Evolutionary conservation across 805 yeast species (phyloP).

Genomic region (Metschnikowia amazonensis): DNA sequence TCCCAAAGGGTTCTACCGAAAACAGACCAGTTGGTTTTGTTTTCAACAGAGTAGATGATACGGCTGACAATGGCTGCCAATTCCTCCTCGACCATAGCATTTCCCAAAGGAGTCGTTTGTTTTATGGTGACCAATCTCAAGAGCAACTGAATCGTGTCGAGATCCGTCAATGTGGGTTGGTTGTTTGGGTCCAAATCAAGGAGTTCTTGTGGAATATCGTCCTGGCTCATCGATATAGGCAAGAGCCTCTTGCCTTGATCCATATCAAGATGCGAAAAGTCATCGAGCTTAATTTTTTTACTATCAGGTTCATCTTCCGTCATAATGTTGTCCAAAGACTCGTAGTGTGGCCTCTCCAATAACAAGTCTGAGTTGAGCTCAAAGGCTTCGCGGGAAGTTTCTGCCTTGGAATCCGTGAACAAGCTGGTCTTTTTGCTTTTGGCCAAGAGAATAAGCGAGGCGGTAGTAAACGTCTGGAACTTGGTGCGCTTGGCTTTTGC

Average conservation of each 20-base stretch:
- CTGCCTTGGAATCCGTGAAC: slow-evolving; percentile 18
- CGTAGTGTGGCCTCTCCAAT: slow-evolving; percentile 71
- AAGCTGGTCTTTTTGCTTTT: slow-evolving; percentile 35
- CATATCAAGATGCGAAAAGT: slow-evolving; percentile 17
- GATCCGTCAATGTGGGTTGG: slow-evolving; percentile 68
- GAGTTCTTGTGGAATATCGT: slow-evolving; percentile 57
- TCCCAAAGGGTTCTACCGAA: slow-evolving; percentile 86
- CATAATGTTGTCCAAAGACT: slow-evolving; percentile 47
- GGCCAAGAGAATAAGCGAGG: slow-evolving; percentile 77
- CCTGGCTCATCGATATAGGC: slow-evolving; percentile 60
- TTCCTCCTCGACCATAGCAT: slow-evolving; percentile 75
- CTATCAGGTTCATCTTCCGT: slow-evolving; percentile 27
- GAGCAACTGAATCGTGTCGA: slow-evolving; percentile 72
- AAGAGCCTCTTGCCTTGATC: slow-evolving; percentile 40
- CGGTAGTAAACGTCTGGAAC: slow-evolving; percentile 65
- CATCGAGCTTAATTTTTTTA: slow-evolving; percentile 41
- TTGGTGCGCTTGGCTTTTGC: slow-evolving; percentile 85
- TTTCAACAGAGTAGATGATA: slow-evolving; percentile 49
- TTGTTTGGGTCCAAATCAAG: slow-evolving; percentile 67
- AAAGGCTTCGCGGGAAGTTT: slow-evolving; percentile 50
- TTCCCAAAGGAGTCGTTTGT: slow-evolving; percentile 68
- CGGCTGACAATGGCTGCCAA: slow-evolving; percentile 72
- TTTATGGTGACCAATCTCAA: slow-evolving; percentile 60
- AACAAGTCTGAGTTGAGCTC: slow-evolving; percentile 71
- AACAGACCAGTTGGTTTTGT: slow-evolving; percentile 64